Evolutionary conservation across 768 basidiomycete genomes (phyloP).

Genomic region (Leccinum rimulosum): DNA sequence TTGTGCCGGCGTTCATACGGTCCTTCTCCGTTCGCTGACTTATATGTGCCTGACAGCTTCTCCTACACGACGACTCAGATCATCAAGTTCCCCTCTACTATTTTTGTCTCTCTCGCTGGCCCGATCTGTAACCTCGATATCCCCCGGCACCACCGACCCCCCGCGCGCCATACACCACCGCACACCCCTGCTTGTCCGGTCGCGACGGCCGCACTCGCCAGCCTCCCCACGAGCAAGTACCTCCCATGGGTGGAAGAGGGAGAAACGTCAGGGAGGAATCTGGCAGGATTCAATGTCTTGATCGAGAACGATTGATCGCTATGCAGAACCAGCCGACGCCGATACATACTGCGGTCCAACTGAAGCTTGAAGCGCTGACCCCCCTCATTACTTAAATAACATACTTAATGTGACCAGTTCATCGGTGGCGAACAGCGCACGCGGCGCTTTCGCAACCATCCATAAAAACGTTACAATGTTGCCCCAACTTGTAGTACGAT

Average conservation of each 20-base stretch:
- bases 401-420: too few species aligned
- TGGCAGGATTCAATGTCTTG: too few species aligned
- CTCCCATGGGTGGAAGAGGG: conserved; percentile 42
- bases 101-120: conserved; percentile 13
- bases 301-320: too few species aligned
- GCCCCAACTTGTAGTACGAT: not conserved
- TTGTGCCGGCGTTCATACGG: conserved; percentile 46
- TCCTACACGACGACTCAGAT: conserved; percentile 79
- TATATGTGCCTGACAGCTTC: conserved; percentile 46
- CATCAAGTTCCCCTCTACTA: conserved; percentile 49
- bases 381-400: too few species aligned
- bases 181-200: conserved; percentile 76
- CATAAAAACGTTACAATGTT: not conserved
- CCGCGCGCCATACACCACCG: conserved; percentile 58
- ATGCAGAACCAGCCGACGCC: too few species aligned
- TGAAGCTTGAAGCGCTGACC: too few species aligned
- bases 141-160: conserved; percentile 54
- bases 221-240: conserved; percentile 79
- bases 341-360: too few species aligned
- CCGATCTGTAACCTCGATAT: conserved; percentile 29
- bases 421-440: too few species aligned
- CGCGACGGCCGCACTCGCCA: conserved; percentile 82
- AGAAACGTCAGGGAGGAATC: not conserved
- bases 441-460: not conserved
- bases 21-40: conserved; percentile 26